phyloP scores from a whole-genome alignment of 2,329 filamentous ascomycete genomes.

The Mycogone perniciosa region DNA sequence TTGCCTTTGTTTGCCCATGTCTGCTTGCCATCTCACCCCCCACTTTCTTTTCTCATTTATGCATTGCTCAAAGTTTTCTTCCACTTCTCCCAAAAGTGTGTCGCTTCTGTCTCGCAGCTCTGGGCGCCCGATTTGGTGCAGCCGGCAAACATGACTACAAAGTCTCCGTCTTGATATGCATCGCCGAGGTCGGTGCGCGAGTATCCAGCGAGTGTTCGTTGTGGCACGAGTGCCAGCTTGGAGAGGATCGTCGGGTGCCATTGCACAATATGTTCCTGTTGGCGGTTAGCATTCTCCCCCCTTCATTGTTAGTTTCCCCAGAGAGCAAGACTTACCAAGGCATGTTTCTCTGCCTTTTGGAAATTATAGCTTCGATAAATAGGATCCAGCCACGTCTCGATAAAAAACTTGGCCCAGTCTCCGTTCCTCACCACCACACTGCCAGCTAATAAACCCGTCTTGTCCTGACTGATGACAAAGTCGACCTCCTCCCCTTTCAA shows the following conservation, averaged over 20 bases:
- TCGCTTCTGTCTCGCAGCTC: slow-evolving; percentile 68
- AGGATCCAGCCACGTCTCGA: slow-evolving; percentile 95
- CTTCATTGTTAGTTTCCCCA: background rate
- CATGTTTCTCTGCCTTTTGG: slow-evolving; percentile 87
- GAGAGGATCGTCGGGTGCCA: slow-evolving; percentile 97
- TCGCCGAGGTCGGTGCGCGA: slow-evolving; percentile 49
- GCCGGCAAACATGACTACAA: slow-evolving; percentile 70
- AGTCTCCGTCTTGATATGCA: slow-evolving; percentile 74
- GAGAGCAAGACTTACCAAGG: slow-evolving; percentile 57
- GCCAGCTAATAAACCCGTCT: slow-evolving; percentile 65
- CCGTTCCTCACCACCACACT: slow-evolving; percentile 78
- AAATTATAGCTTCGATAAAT: slow-evolving; percentile 94
- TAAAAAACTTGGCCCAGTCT: slow-evolving; percentile 86
- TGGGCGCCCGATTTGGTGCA: slow-evolving; percentile 55
- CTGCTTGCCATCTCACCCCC: background rate
- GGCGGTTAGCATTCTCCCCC: slow-evolving; percentile 21
- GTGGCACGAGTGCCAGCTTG: slow-evolving; percentile 82
- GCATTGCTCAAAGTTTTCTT: slow-evolving; percentile 31
- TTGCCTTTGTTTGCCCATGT: slow-evolving; percentile 1
- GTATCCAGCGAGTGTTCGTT: slow-evolving; percentile 78
- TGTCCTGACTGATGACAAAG: slow-evolving; percentile 78
- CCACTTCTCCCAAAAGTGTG: slow-evolving; percentile 43
- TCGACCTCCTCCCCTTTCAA: slow-evolving; percentile 73
- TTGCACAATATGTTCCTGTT: slow-evolving; percentile 77
- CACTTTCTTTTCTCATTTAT: background rate